Conservation (phyloP, 2,329 filamentous ascomycete genomes). For the Fusarium sambucinum region DNA sequence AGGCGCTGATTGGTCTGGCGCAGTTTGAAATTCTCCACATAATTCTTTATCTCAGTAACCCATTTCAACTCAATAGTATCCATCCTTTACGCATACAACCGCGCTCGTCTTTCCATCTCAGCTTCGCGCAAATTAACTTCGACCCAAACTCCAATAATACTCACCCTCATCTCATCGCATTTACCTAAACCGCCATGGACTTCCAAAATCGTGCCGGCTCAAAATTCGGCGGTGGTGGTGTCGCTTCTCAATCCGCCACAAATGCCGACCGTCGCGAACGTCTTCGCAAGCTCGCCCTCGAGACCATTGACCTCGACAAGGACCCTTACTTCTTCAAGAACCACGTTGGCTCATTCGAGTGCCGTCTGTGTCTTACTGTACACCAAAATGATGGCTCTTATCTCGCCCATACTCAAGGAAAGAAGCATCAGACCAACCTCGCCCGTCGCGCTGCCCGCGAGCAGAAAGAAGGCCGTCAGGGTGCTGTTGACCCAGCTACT, state of each 20-base stretch:
- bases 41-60: slow-evolving; percentile 23
- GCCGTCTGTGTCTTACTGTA: slow-evolving; percentile 94
- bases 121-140: slow-evolving; percentile 26
- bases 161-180: not conserved
- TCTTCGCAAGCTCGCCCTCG: slow-evolving; percentile 95
- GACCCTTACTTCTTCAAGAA: slow-evolving; percentile 99
- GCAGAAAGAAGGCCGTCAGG: slow-evolving; percentile 84
- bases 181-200: slow-evolving; percentile 63
- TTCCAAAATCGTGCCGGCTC: slow-evolving; percentile 94
- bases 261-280: slow-evolving; percentile 98
- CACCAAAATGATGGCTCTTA: slow-evolving; percentile 99
- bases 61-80: slow-evolving; percentile 2
- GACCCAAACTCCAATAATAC: slow-evolving; percentile 10
- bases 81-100: slow-evolving; percentile 11
- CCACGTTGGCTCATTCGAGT: slow-evolving; percentile 98
- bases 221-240: slow-evolving; percentile 97
- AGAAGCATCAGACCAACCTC: slow-evolving; percentile 99
- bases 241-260: slow-evolving; percentile 91
- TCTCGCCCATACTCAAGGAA: slow-evolving; percentile 96
- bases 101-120: slow-evolving; percentile 39
- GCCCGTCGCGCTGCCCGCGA: slow-evolving; percentile 95
- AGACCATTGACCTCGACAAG: slow-evolving; percentile 99
- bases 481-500: slow-evolving; percentile 73
- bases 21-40: slow-evolving; percentile 12
- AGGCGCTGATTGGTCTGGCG: slow-evolving; percentile 36